Conservation (phyloP, 345 rosid species). For the Firmiana major region DNA sequence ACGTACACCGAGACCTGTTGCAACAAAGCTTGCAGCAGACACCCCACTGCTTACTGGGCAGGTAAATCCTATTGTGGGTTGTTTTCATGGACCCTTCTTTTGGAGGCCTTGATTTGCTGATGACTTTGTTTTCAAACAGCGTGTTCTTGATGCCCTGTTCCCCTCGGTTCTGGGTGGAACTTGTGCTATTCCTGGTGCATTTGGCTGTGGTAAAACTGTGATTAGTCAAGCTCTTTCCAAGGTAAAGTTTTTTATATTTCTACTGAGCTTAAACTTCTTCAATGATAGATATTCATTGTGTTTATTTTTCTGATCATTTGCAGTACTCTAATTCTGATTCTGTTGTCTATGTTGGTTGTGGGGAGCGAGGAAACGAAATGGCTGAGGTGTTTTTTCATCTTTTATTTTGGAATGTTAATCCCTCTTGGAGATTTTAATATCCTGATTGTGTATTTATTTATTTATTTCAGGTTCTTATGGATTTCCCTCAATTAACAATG, state of each 20-base stretch:
- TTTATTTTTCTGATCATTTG: conserved; percentile 23
- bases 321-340: conserved; percentile 99
- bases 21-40: conserved; percentile 99
- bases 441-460: not conserved
- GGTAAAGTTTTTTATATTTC: conserved; percentile 40
- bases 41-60: conserved; percentile 97
- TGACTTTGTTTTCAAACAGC: conserved; percentile 44
- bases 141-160: conserved; percentile 99
- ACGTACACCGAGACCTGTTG: conserved; percentile 98
- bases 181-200: conserved; percentile 99
- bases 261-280: not conserved
- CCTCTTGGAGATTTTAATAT: conserved; percentile 2
- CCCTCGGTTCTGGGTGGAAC: conserved; percentile 99
- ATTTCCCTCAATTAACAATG: conserved; percentile 99
- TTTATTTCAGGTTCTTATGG: conserved; percentile 86
- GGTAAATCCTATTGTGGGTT: conserved; percentile 36
- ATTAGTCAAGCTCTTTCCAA: conserved; percentile 99
- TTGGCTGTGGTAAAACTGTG: conserved; percentile 99
- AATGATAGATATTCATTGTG: conserved; percentile 10
- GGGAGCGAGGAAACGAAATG: conserved; percentile 99
- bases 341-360: conserved; percentile 98
- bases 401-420: not conserved
- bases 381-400: conserved; percentile 65
- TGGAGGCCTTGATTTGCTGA: conserved; percentile 18
- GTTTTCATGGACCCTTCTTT: not conserved